Evolutionary conservation across 495 filamentous ascomycete species (phyloP).

Genomic region (Penicillium cinerascens): DNA sequence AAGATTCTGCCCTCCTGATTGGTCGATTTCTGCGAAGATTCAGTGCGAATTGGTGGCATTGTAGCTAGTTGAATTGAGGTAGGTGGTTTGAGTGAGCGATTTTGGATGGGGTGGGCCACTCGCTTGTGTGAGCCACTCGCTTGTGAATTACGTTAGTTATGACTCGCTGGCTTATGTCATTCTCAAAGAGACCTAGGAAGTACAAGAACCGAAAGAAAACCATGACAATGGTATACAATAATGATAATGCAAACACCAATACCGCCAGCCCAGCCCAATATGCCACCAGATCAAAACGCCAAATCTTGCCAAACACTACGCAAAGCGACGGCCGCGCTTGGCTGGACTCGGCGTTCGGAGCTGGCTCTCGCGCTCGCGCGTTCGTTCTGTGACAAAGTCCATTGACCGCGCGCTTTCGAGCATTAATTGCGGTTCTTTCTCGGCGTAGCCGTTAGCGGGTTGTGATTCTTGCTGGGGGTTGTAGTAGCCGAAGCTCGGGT

Average conservation of each 20-base stretch:
- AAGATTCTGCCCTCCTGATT: too few relatives aligned
- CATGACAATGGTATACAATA: constrained; percentile 1
- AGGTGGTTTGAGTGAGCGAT: too few relatives aligned
- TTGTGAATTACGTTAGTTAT: too few relatives aligned
- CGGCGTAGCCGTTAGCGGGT: constrained; percentile 9
- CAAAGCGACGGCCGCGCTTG: constrained; percentile 32
- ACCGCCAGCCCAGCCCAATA: neutral
- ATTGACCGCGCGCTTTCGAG: constrained; percentile 32
- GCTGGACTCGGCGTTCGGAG: constrained; percentile 39
- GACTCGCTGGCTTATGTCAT: neutral
- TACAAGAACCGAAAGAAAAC: constrained; percentile 10
- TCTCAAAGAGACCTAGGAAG: neutral
- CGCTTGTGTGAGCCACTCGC: too few relatives aligned
- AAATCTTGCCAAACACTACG: constrained; percentile 10
- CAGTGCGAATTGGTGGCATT: too few relatives aligned
- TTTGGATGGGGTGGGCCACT: too few relatives aligned
- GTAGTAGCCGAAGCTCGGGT: constrained; percentile 27
- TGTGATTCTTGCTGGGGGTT: constrained; percentile 19
- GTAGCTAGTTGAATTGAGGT: too few relatives aligned
- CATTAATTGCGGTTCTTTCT: constrained; percentile 33
- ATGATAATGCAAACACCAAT: constrained; percentile 5
- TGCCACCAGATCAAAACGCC: constrained; percentile 12
- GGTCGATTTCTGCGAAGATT: too few relatives aligned
- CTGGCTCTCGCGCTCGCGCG: constrained; percentile 33
- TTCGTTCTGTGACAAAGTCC: constrained; percentile 35